Percentiles rank a stretch among this genome's conserved stretches.
These are phyloP conservation scores for Moesziomyces parantarcticus DNA, from an alignment of 1,284 basidiomycete species.

Conservation along the genomic window DNA sequence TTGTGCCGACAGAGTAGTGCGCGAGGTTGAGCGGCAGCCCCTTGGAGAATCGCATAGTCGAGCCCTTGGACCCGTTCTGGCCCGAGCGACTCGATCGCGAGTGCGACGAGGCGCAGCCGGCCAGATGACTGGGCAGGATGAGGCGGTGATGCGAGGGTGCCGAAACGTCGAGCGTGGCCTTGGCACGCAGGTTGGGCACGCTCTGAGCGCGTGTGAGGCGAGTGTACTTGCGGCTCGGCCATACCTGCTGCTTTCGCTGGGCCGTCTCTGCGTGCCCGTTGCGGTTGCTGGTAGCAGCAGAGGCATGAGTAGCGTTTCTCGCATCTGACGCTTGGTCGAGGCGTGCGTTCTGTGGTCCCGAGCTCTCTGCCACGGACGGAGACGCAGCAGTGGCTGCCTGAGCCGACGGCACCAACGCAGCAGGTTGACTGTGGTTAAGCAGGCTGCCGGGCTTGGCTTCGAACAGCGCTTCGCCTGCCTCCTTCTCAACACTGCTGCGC, in stretches of 20 bases:
- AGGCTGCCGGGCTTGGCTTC: not conserved
- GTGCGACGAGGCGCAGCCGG: conserved; percentile 24
- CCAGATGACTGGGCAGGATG: conserved; percentile 39
- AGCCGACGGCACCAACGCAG: not conserved
- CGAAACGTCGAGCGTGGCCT: conserved; percentile 36
- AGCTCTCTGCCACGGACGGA: not conserved
- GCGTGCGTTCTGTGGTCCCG: not conserved
- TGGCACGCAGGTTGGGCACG: conserved; percentile 49
- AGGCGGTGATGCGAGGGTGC: conserved; percentile 40
- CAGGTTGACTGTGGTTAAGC: not conserved
- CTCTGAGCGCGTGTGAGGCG: conserved; percentile 45
- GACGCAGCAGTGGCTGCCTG: not conserved
- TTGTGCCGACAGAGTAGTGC: conserved; percentile 10
- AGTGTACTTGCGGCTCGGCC: conserved; percentile 17
- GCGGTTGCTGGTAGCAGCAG: conserved; percentile 1
- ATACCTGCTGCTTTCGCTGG: conserved; percentile 17
- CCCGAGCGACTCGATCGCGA: conserved; percentile 24
- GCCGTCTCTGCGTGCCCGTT: conserved; percentile 3
- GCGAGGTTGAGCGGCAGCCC: conserved; percentile 18
- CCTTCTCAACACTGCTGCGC: not conserved
- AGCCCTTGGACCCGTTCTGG: conserved; percentile 1
- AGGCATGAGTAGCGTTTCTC: not conserved
- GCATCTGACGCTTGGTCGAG: not conserved
- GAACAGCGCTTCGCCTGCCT: not conserved
- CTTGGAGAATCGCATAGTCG: conserved; percentile 12